phyloP scores from a whole-genome alignment of 2,329 filamentous ascomycete species.

The Fusarium tuaranense region DNA sequence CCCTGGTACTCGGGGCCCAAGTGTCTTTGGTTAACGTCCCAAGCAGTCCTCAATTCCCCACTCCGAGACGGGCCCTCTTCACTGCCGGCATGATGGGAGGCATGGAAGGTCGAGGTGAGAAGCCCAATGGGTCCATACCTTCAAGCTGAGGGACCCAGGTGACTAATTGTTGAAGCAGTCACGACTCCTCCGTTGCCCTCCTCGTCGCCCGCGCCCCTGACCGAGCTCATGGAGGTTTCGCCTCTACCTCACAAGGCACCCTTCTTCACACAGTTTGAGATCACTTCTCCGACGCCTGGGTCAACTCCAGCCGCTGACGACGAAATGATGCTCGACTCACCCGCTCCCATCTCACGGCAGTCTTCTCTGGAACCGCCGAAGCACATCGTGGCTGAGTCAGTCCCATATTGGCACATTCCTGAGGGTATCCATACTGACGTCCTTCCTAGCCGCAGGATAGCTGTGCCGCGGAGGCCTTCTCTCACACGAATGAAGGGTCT shows the following conservation, averaged over 20 bases:
- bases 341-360: slow-evolving; percentile 61
- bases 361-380: slow-evolving; percentile 62
- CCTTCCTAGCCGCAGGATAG: slow-evolving; percentile 70
- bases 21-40: slow-evolving; percentile 34
- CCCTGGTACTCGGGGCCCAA: background rate
- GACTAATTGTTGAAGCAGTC: slow-evolving; percentile 70
- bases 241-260: slow-evolving; percentile 89
- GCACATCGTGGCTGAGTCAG: slow-evolving; percentile 65
- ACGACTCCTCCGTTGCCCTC: slow-evolving; percentile 87
- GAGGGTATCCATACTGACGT: slow-evolving; percentile 39
- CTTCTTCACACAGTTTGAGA: slow-evolving; percentile 72
- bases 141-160: background rate
- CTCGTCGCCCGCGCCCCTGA: slow-evolving; percentile 79
- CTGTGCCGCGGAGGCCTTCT: slow-evolving; percentile 78
- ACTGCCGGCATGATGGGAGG: slow-evolving; percentile 53
- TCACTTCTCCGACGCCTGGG: slow-evolving; percentile 79
- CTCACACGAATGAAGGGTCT: slow-evolving; percentile 80
- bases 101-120: slow-evolving; percentile 52
- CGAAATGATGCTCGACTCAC: slow-evolving; percentile 68
- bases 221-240: slow-evolving; percentile 92
- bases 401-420: slow-evolving; percentile 40
- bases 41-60: slow-evolving; percentile 55
- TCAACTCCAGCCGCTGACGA: slow-evolving; percentile 58
- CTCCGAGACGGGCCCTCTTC: slow-evolving; percentile 56
- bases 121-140: background rate